These are phyloP conservation scores for Nicotiana sylvestris DNA, from an alignment of 257 asterid species.

Conservation along the genomic window DNA sequence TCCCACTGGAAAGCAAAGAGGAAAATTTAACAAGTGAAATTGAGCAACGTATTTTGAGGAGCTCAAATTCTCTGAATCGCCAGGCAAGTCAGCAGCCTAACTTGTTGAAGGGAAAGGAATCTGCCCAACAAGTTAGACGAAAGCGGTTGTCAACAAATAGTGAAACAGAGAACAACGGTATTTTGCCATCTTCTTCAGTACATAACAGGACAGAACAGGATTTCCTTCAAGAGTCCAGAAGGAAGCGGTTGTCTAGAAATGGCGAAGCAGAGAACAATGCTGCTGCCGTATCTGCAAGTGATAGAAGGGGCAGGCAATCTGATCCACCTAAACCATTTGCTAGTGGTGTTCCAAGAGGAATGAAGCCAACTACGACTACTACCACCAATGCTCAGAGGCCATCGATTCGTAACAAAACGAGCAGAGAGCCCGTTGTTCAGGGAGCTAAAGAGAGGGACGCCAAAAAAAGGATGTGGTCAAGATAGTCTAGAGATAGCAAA, in stretches of 20 bases:
- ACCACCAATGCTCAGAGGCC: slow-evolving; percentile 39
- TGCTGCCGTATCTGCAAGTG: slow-evolving; percentile 19
- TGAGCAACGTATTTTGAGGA: slow-evolving; percentile 59
- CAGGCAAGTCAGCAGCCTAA: slow-evolving; percentile 37
- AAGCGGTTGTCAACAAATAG: slow-evolving; percentile 56
- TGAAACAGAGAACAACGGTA: slow-evolving; percentile 50
- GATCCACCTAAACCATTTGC: slow-evolving; percentile 54
- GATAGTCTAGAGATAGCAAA: slow-evolving; percentile 27
- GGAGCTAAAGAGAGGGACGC: slow-evolving; percentile 70
- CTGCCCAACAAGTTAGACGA: slow-evolving; percentile 35
- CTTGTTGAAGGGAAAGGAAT: slow-evolving; percentile 40
- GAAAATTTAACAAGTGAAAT: slow-evolving; percentile 39
- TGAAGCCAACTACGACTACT: slow-evolving; percentile 37
- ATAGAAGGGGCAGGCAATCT: slow-evolving; percentile 50
- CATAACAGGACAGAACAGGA: slow-evolving; percentile 4
- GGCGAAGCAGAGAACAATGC: slow-evolving; percentile 11
- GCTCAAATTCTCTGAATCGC: slow-evolving; percentile 38
- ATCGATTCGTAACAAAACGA: slow-evolving; percentile 37
- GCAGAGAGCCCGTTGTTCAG: slow-evolving; percentile 54
- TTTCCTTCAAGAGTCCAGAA: slow-evolving; percentile 10
- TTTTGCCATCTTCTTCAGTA: slow-evolving; percentile 23
- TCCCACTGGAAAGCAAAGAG: slow-evolving; percentile 43
- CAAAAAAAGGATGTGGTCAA: slow-evolving; percentile 87
- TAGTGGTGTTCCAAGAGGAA: slow-evolving; percentile 37
- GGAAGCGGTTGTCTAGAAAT: slow-evolving; percentile 15